Evolutionary conservation across 768 basidiomycete genomes (phyloP), one percentile per base, ranked within the genome.

Genomic region (Lactifluus piperatus): DNA sequence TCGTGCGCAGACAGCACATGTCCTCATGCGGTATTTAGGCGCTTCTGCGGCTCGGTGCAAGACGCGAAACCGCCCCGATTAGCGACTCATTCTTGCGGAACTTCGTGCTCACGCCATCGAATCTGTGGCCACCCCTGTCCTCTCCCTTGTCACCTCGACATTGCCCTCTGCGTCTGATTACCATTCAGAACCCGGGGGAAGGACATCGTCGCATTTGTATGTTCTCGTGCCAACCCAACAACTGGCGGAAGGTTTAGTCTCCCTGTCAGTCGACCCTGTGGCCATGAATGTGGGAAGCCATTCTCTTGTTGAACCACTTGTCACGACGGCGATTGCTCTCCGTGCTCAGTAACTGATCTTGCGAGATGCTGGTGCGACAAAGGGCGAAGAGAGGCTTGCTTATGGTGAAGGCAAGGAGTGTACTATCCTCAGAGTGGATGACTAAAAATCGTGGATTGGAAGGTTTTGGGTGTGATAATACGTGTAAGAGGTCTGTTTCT

Each of bases 141-240:
- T 0, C 69, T 93, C 14, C 75, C 77, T 14, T 98, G 95, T 67
- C 95, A 97, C 95, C 97, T 0, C 95, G 95, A 0, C 97, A 94
- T 0, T 99, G 97, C 72, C 94, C 94, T 0, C 93, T 93, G 0
- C 98, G 97, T 68, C 81, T 83, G 62, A 80, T 95, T 11, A 89
- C 87, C 5, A 82, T 88, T 0, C 79, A 81, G 44, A 72, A 84
- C n/a, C 74, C 78, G 1, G 62, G 79, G 80, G 48, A 79, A 81
- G 60, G 77, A 81, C 34, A 71, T 74, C 1, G 73, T 88, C 48
- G 76, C 81, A 0, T 77, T 85, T 62, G 75, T 81, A 5, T 88
- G 87, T 69, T 81, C 82, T 4, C 70, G 74, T 60, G 53, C 76
- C 45, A 66, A 72, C 29, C 67, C 60, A 30, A 45, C 65, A 56